Percentiles rank a stretch among this genome's conserved stretches.
These are phyloP conservation scores for Geotrichum candidum DNA, from an alignment of 1,139 yeast species.

Conservation along the genomic window DNA sequence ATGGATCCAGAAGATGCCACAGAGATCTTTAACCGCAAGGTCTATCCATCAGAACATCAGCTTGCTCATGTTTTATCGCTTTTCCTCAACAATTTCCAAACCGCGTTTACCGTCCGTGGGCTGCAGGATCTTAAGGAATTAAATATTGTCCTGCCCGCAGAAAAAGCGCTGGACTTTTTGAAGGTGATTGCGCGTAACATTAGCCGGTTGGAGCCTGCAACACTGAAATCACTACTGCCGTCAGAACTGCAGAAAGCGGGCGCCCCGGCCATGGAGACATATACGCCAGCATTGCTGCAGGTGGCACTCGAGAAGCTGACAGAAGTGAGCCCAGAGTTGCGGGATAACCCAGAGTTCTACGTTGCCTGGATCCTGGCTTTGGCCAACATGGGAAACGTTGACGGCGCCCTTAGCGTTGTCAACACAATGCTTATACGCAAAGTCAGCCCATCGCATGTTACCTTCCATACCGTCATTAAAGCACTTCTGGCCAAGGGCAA, in stretches of 20 bases:
- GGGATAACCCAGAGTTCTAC: slow-evolving; percentile 25
- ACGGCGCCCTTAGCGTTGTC: slow-evolving; percentile 25
- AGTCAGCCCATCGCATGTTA: slow-evolving; percentile 20
- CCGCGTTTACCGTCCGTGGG: slow-evolving; percentile 3
- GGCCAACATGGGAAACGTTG: slow-evolving; percentile 24
- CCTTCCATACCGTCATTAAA: slow-evolving; percentile 23
- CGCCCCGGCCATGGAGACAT: neutral
- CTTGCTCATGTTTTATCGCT: slow-evolving; percentile 19
- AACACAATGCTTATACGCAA: slow-evolving; percentile 27
- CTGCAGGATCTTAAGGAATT: slow-evolving; percentile 20
- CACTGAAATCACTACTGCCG: neutral
- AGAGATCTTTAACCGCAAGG: slow-evolving; percentile 20
- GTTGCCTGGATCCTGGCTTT: slow-evolving; percentile 29
- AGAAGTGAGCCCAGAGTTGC: slow-evolving; percentile 24
- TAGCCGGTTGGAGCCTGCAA: neutral
- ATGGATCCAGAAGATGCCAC: slow-evolving; percentile 22
- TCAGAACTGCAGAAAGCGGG: neutral
- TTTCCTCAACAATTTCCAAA: slow-evolving; percentile 7
- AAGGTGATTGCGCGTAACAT: slow-evolving; percentile 21
- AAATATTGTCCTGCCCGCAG: slow-evolving; percentile 19
- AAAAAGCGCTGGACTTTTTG: slow-evolving; percentile 14
- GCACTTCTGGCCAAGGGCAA: slow-evolving; percentile 23
- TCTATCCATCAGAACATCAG: slow-evolving; percentile 18
- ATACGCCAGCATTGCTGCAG: neutral
- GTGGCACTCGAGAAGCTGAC: slow-evolving; percentile 7